These are phyloP conservation scores for Magnaporthiopsis poae DNA, from an alignment of 2,329 filamentous ascomycete genomes.

Conservation along the genomic window DNA sequence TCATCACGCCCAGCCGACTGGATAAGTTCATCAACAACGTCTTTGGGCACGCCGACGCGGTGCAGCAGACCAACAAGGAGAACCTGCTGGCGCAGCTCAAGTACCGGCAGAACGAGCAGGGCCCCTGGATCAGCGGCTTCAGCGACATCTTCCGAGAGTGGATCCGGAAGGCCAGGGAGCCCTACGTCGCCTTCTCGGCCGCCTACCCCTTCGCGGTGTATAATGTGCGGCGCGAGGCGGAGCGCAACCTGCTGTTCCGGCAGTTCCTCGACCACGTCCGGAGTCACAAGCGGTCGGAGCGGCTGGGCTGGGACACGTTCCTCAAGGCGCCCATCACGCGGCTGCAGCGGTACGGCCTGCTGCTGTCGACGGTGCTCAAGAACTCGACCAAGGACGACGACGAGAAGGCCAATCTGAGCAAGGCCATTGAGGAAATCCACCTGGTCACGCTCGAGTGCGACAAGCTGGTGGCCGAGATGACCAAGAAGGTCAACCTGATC, in stretches of 20 bases:
- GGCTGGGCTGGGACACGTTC: conserved; percentile 88
- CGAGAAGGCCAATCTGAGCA: conserved; percentile 74
- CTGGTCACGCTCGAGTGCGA: conserved; percentile 84
- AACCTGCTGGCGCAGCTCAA: conserved; percentile 87
- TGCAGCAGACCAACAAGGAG: conserved; percentile 86
- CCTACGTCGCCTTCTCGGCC: conserved; percentile 86
- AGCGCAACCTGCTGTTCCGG: conserved; percentile 76
- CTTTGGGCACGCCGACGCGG: conserved; percentile 81
- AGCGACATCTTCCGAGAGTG: conserved; percentile 97
- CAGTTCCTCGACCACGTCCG: conserved; percentile 75
- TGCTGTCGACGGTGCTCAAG: conserved; percentile 73
- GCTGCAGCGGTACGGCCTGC: conserved; percentile 77
- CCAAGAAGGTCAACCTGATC: conserved; percentile 78
- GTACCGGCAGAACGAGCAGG: conserved; percentile 92
- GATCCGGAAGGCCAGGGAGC: conserved; percentile 83
- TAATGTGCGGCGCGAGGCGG: conserved; percentile 71
- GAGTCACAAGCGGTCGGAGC: conserved; percentile 67
- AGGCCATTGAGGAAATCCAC: conserved; percentile 86
- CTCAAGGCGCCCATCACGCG: conserved; percentile 88
- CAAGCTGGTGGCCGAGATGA: conserved; percentile 80
- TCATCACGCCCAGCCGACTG: conserved; percentile 69
- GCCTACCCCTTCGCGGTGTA: conserved; percentile 77
- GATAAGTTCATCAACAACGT: conserved; percentile 73
- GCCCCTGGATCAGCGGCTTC: conserved; percentile 86
- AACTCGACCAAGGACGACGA: conserved; percentile 77